Conservation (phyloP, 495 filamentous ascomycete species). For the Daldinia caldariorum region DNA sequence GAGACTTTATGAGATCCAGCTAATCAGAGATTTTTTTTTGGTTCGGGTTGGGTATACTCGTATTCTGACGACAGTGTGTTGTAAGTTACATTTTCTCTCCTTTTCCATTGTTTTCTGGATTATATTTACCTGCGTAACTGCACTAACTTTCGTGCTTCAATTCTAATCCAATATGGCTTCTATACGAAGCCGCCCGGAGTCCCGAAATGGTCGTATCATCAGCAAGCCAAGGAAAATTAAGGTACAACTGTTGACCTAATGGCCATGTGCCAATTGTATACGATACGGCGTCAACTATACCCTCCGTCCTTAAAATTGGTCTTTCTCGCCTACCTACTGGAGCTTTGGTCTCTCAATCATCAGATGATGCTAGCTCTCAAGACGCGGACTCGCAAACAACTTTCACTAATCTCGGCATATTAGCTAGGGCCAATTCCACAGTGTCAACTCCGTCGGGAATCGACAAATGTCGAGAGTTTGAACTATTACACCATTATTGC, state of each 20-base stretch:
- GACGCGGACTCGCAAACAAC: neutral
- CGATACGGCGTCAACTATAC: neutral
- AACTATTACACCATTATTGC: neutral
- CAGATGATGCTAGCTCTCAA: neutral
- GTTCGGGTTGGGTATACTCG: neutral
- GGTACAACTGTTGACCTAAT: neutral
- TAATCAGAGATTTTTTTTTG: neutral
- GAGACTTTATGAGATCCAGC: neutral
- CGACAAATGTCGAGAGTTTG: neutral
- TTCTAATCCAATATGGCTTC: neutral
- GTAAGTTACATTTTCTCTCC: neutral
- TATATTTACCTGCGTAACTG: neutral
- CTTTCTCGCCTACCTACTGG: neutral
- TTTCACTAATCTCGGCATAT: slow-evolving; percentile 1
- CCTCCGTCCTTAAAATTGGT: neutral
- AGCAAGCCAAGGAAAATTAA: neutral
- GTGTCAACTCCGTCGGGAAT: neutral
- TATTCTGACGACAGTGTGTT: neutral
- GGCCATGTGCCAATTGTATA: neutral
- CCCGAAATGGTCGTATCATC: neutral
- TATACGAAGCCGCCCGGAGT: slow-evolving; percentile 1
- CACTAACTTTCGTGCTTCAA: neutral
- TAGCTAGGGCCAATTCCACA: neutral
- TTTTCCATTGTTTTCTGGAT: neutral
- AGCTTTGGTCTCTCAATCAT: neutral